phyloP scores from a whole-genome alignment of 2,329 filamentous ascomycete species.

The Trichoderma asperellum region DNA sequence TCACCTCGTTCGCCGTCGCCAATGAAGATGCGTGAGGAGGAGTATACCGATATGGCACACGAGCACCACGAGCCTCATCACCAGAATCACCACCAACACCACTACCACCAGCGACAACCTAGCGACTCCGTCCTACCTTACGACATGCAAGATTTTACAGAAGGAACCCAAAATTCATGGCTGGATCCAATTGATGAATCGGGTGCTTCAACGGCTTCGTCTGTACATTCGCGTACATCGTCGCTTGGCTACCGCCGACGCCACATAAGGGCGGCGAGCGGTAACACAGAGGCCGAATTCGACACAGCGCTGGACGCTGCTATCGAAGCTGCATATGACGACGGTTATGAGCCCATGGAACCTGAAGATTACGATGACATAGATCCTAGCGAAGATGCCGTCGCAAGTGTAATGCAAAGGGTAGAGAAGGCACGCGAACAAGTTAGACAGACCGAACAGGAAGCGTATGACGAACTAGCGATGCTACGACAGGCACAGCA shows the following conservation, averaged over 20 bases:
- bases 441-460: slow-evolving; percentile 73
- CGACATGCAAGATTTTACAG: slow-evolving; percentile 45
- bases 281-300: slow-evolving; percentile 84
- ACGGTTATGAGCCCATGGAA: slow-evolving; percentile 77
- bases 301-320: slow-evolving; percentile 93
- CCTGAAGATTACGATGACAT: slow-evolving; percentile 47
- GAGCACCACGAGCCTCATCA: slow-evolving; percentile 32
- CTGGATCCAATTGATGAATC: slow-evolving; percentile 94
- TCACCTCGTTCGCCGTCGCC: slow-evolving; percentile 62
- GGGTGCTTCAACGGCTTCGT: slow-evolving; percentile 76
- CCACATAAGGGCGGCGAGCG: slow-evolving; percentile 69
- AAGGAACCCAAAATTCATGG: slow-evolving; percentile 82
- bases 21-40: slow-evolving; percentile 34
- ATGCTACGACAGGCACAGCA: slow-evolving; percentile 51
- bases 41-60: slow-evolving; percentile 19
- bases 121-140: slow-evolving; percentile 22
- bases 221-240: slow-evolving; percentile 78
- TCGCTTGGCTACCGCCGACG: slow-evolving; percentile 70
- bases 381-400: slow-evolving; percentile 49
- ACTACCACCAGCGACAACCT: slow-evolving; percentile 2
- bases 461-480: slow-evolving; percentile 51
- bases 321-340: slow-evolving; percentile 94
- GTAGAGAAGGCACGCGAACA: slow-evolving; percentile 77
- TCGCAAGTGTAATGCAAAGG: slow-evolving; percentile 63
- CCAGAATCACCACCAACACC: slow-evolving; percentile 19